Evolutionary conservation across 2,329 filamentous ascomycete species (phyloP).

Genomic region (Trichophyton equinum): DNA sequence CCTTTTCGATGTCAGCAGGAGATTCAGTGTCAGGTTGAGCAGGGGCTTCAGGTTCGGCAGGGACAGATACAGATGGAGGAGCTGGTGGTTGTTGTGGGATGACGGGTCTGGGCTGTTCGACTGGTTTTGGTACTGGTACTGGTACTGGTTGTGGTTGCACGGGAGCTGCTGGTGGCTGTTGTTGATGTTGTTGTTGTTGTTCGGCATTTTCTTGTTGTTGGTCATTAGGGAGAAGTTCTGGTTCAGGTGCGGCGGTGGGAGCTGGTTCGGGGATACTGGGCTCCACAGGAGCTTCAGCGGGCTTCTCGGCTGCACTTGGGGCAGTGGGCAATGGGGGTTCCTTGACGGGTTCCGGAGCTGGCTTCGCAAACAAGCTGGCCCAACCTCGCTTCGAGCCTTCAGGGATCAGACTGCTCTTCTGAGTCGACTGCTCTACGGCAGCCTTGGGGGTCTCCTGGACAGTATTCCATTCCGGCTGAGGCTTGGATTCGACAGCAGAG

Average conservation of each 20-base stretch:
- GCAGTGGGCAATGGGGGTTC: constrained; percentile 36
- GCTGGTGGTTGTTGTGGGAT: constrained; percentile 1
- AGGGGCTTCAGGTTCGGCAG: constrained; percentile 31
- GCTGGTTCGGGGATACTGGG: neutral
- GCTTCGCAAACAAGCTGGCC: constrained; percentile 64
- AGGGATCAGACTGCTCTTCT: constrained; percentile 25
- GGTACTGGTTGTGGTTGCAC: neutral
- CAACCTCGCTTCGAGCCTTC: constrained; percentile 41
- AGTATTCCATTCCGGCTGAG: neutral
- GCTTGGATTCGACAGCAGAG: constrained; percentile 10
- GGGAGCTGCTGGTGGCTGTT: neutral
- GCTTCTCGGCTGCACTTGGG: constrained; percentile 21
- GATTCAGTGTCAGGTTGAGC: constrained; percentile 31
- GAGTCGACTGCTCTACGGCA: constrained; percentile 14
- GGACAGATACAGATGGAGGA: constrained; percentile 5
- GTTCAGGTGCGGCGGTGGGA: neutral
- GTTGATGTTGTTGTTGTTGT: constrained; percentile 1
- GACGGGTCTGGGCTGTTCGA: constrained; percentile 29
- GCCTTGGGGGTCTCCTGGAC: neutral
- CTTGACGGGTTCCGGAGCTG: constrained; percentile 40
- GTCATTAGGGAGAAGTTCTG: neutral
- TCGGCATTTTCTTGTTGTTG: neutral
- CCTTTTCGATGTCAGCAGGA: constrained; percentile 26
- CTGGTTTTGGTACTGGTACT: constrained; percentile 1
- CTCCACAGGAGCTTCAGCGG: constrained; percentile 20